Evolutionary conservation across 2,329 filamentous ascomycete species (phyloP).

Genomic region (Chalaropsis thielavioides): DNA sequence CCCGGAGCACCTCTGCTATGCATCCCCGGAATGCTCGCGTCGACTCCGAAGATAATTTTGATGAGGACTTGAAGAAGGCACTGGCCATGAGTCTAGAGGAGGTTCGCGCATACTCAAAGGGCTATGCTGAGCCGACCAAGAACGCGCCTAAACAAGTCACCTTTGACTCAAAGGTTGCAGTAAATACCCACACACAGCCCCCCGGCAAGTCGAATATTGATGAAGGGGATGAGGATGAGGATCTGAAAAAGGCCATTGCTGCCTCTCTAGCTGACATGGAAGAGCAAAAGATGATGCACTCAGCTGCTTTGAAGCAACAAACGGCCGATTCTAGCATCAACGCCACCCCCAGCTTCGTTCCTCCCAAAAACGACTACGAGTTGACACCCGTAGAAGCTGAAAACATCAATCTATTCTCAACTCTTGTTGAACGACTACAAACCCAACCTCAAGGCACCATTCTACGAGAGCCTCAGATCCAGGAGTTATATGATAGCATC

Average conservation of each 20-base stretch:
- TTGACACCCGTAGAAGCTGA: conserved; percentile 86
- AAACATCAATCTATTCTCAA: conserved; percentile 93
- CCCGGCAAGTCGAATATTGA: conserved; percentile 23
- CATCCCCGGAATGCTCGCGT: conserved; percentile 79
- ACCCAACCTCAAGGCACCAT: conserved; percentile 94
- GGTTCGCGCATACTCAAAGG: conserved; percentile 58
- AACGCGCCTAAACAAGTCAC: conserved; percentile 24
- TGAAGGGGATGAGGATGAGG: conserved; percentile 77
- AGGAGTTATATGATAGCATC: conserved; percentile 95
- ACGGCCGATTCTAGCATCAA: conserved; percentile 33
- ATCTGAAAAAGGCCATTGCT: conserved; percentile 87
- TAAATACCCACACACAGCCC: conserved; percentile 25
- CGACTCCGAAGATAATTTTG: conserved; percentile 60
- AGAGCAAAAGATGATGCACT: conserved; percentile 86
- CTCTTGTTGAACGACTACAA: conserved; percentile 83
- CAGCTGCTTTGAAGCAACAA: conserved; percentile 67
- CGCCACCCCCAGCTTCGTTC: conserved; percentile 36
- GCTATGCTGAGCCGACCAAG: conserved; percentile 49
- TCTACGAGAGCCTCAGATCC: conserved; percentile 89
- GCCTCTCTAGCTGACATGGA: conserved; percentile 95
- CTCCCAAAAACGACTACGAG: conserved; percentile 87
- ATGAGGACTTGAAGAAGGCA: conserved; percentile 86
- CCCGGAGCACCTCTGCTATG: conserved; percentile 55
- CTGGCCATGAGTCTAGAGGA: conserved; percentile 96
- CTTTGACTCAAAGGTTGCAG: conserved; percentile 19